phyloP scores from a whole-genome alignment of 2,329 filamentous ascomycete genomes.

The Acrocalymma vagum region DNA sequence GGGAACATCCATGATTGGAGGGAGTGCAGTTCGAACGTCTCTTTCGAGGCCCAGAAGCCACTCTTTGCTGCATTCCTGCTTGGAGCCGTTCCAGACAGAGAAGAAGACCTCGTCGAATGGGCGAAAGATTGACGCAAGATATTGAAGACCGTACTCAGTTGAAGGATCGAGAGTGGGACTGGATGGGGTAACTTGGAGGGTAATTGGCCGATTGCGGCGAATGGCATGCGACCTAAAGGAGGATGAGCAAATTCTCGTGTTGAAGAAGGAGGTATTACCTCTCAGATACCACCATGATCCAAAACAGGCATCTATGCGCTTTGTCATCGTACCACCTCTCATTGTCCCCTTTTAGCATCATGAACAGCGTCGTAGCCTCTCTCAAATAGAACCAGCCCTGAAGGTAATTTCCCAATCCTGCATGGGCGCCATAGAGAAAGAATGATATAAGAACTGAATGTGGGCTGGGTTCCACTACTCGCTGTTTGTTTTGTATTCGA shows the following conservation, averaged over 20 bases:
- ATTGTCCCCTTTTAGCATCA: constrained; percentile 23
- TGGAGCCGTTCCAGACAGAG: constrained; percentile 72
- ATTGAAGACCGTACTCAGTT: constrained; percentile 62
- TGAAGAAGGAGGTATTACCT: constrained; percentile 16
- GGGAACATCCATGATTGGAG: constrained; percentile 59
- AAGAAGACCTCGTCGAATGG: constrained; percentile 73
- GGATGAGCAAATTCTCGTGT: neutral
- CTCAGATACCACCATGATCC: constrained; percentile 36
- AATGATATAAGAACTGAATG: constrained; percentile 72
- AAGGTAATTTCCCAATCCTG: constrained; percentile 75
- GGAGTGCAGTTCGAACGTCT: constrained; percentile 66
- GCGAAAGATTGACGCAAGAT: constrained; percentile 69
- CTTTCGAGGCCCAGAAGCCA: constrained; percentile 69
- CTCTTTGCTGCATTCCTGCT: constrained; percentile 63
- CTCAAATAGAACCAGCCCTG: constrained; percentile 82
- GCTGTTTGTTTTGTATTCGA: constrained; percentile 19
- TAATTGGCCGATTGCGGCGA: constrained; percentile 73
- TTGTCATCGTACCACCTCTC: constrained; percentile 21
- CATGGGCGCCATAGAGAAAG: constrained; percentile 78
- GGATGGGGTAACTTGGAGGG: constrained; percentile 73
- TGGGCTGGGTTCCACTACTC: constrained; percentile 27
- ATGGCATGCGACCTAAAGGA: constrained; percentile 70
- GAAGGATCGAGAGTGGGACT: constrained; percentile 71
- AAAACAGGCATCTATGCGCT: constrained; percentile 25
- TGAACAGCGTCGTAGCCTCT: constrained; percentile 74